Evolutionary conservation across 192 early-diverging fungal species (phyloP), one percentile per base, ranked within the genome.

Genomic region (Pilobolus umbonatus): DNA sequence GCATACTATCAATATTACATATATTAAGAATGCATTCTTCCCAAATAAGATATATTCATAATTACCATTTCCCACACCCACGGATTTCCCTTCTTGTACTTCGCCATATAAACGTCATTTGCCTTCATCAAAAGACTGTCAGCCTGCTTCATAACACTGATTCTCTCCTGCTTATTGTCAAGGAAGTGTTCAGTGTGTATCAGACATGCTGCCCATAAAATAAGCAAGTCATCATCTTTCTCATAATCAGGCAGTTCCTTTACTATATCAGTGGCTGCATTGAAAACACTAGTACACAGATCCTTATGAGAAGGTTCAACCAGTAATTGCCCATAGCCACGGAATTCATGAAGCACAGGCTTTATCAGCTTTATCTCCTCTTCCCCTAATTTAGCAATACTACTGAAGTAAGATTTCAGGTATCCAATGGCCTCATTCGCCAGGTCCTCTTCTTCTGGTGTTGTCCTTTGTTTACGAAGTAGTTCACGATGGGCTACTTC

Each of bases 261-360:
- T 17, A 62, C 15, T 12, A 55, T 60, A 4, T 1, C 0, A 14
- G 55, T 46, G 1, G 54, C 35, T 1, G 55, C 24, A 12, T 60
- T 22, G 4, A 58, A 12, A 0, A 69, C 26, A n/a, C 28, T 1
- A 30, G 28, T 22, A 22, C 40, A 39, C 1, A 44, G 42, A 5
- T 39, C 36, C 17, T 31, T 24, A 21, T 69, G 61, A 11, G 42
- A 46, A 0, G 59, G 60, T 24, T 59, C 35, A 2, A 54, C 61
- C 17, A 69, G 45, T 29, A 48, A 26, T n/a, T 63, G 61, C 1
- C 48, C 51, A 49, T 69, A 69, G n/a, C 40, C 29, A 28, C 54
- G 32, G 1, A 62, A 21, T 34, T 54, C 61, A 22, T 55, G 43
- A 4, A 52, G 17, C 2, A 36, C 38, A 7, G 32, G n/a, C 11